Evolutionary conservation across 179 eudicot species (phyloP), one percentile per base, ranked within the genome.

Genomic region (Heliamphora pulchella): DNA sequence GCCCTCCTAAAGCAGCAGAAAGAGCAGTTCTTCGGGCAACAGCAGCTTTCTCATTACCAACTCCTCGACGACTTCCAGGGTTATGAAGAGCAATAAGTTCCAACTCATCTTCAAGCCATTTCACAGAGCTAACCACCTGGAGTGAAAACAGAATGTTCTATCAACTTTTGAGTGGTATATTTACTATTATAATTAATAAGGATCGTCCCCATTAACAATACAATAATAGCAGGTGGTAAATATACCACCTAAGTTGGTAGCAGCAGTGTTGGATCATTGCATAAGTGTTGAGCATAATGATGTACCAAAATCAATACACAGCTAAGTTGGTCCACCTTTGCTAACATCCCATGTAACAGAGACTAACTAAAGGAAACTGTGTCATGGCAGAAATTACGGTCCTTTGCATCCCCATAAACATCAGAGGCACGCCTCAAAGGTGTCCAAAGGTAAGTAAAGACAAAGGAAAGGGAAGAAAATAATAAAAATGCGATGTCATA

Each of bases 101-200:
- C 85, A 96, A 90, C 88, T 96, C 99, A 86, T 96, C 99, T 87
- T 96, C 99, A 77, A 96, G 98, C 99, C 99, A 96, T 88, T 96
- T 94, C 82, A 96, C 99, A 22, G 98, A 94, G 90, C 99, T 94
- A 66, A 94, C 99, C 79, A 96, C 99, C 99, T 96, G 88, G 43
- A 77, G 61, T 59, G 46, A 18, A 74, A 59, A 53, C 78, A 80
- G 76, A 65, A 22, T 75, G 14, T 48, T 18, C 44, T 46, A 39
- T 70, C 75, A 78, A 50, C 39, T 22, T 48, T n/a, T 5, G 63
- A 62, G 70, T 50, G 17, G 44, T 61, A 20, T 13, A 47, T 22
- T n/a, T 18, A 62, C 46, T 46, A 62, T 1, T 44, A 55, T 7
- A 44, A 74, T 7, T 9, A 63, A 1, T 0, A 76, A 0, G 43